These are phyloP conservation scores for Solanum phureja DNA, from an alignment of 257 asterid species.

Conservation along the genomic window DNA sequence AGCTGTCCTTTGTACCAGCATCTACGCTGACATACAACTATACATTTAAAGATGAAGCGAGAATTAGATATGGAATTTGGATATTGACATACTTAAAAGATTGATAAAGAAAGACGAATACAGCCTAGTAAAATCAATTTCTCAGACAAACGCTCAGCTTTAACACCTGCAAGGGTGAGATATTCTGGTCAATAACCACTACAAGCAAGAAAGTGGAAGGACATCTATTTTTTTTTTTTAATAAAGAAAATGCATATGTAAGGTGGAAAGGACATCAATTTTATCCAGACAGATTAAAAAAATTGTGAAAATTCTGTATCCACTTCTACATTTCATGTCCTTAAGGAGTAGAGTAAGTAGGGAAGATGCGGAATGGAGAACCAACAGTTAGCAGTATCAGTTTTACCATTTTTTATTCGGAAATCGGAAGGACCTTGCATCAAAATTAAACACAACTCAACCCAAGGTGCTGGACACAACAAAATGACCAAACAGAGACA, in stretches of 20 bases:
- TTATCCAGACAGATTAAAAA: not conserved
- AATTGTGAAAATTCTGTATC: not conserved
- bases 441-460: not conserved
- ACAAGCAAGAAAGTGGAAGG: not conserved
- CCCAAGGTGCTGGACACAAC: not conserved
- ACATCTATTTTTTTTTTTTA: not conserved
- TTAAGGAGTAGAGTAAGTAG: no score
- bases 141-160: constrained; percentile 56
- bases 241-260: not conserved
- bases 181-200: not conserved
- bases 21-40: constrained; percentile 97
- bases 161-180: constrained; percentile 28
- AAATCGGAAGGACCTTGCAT: not conserved
- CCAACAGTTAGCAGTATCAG: not conserved
- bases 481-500: not conserved
- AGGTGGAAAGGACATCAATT: not conserved
- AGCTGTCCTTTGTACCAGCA: constrained; percentile 95
- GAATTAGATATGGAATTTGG: not conserved
- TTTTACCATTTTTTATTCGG: not conserved
- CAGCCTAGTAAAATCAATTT: not conserved
- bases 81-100: not conserved
- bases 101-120: not conserved
- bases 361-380: not conserved
- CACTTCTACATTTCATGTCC: not conserved
- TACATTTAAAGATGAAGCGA: constrained; percentile 14